Evolutionary conservation across 1,284 basidiomycete genomes (phyloP).

Genomic region (Microbotryomycetes sp.): DNA sequence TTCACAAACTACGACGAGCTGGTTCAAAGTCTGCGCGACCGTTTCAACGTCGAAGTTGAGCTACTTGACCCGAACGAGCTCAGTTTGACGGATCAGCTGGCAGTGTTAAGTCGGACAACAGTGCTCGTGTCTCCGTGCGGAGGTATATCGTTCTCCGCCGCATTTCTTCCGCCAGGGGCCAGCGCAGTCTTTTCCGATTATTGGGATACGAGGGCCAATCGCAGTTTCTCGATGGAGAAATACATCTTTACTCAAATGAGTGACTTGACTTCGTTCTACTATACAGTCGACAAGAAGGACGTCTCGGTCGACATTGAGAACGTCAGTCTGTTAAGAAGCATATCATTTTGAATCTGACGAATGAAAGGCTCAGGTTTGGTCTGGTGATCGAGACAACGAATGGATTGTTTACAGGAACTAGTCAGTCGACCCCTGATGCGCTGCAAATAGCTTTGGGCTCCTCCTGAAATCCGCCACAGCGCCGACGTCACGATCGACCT

Average conservation of each 20-base stretch:
- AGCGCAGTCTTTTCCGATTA: background rate
- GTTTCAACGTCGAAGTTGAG: slow-evolving; percentile 1
- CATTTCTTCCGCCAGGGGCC: background rate
- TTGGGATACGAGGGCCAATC: background rate
- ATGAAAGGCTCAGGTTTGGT: background rate
- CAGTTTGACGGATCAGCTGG: background rate
- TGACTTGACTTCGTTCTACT: slow-evolving; percentile 1
- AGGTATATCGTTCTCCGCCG: background rate
- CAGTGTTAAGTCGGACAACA: background rate
- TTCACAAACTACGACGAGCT: background rate
- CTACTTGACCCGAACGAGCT: background rate
- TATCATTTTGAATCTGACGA: background rate
- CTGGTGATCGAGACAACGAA: too few relatives aligned
- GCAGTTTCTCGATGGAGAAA: background rate
- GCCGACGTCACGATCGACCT: background rate
- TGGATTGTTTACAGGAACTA: background rate
- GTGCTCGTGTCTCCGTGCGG: slow-evolving; percentile 2
- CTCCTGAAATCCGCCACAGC: background rate
- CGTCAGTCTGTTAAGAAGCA: background rate
- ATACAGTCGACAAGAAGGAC: background rate
- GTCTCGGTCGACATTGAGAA: background rate
- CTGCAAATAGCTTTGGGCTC: background rate
- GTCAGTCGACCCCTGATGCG: background rate
- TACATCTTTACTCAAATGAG: background rate
- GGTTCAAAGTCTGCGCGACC: background rate